Base-by-base conservation (phyloP, 208 protist genomes). In the Trypanosoma cruzi region DNA sequence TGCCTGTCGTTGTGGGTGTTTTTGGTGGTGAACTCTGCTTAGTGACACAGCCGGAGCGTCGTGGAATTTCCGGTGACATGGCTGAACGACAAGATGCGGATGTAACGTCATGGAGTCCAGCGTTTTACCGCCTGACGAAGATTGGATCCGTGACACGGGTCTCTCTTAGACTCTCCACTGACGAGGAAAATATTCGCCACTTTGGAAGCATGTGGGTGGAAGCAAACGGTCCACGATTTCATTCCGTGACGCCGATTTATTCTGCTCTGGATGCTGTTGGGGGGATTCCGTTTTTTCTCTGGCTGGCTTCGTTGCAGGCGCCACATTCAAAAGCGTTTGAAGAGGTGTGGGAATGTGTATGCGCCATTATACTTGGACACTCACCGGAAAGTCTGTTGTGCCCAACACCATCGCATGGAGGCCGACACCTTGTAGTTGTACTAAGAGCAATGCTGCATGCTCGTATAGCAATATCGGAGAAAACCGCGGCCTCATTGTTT, bases 231-330 rank as follows among this genome's bases (percentile, higher is more conserved):
- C 67, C 68, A 53, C 60, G 59, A 4, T 75, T 74, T 71, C 44
- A 62, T 53, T 67, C 28, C 24, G 40, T 73, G n/a, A 61, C 68
- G 46, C 74, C 74, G 1, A 8, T 54, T 11, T 80, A 80, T 70
- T 74, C 68, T 13, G 29, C 68, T 34, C 40, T 80, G 48, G 74
- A 80, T 56, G 68, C 74, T 22, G 20, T 80, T 50, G 74, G 74
- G 5, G 74, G 74, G 0, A 48, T 70, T 49, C 56, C 66, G 24
- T 75, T 80, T 29, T 80, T 80, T 69, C 0, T 58, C 13, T 80
- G 68, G 53, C 54, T 80, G 28, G 58, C 62, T 22, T 59, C 62
- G 18, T 48, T 80, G 32, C 74, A 75, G 48, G 20, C 20, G 22
- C 44, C 62, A 11, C 32, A 29, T 18, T 70, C 71, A 48, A 34